A percentile compares a stretch with the other conserved stretches of the same genome.
These are phyloP conservation scores for Monilinia laxa DNA, from an alignment of 2,329 filamentous ascomycete species.

Conservation along the genomic window DNA sequence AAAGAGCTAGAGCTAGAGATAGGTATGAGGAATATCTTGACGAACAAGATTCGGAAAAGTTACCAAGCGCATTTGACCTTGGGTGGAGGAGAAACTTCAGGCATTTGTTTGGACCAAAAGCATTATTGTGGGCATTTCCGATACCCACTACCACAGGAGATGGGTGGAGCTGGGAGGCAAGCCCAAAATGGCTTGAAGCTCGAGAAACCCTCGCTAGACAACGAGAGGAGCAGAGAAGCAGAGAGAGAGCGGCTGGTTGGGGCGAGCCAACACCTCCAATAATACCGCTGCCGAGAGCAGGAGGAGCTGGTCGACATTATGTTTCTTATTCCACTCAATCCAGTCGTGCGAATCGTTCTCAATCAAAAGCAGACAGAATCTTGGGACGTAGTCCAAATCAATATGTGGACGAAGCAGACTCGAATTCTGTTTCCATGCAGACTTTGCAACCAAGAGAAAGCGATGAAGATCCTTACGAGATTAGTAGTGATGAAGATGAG, in stretches of 20 bases:
- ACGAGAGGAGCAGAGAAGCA: conserved; percentile 57
- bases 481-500: conserved; percentile 39
- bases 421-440: conserved; percentile 36
- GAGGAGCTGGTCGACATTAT: conserved; percentile 39
- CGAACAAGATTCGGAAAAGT: conserved; percentile 80
- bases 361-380: conserved; percentile 42
- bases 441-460: conserved; percentile 31
- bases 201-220: conserved; percentile 61
- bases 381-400: conserved; percentile 39
- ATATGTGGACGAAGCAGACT: conserved; percentile 33
- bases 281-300: conserved; percentile 23
- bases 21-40: conserved; percentile 82
- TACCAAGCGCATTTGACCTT: conserved; percentile 92
- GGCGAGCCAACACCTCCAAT: conserved; percentile 43
- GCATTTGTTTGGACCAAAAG: conserved; percentile 77
- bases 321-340: conserved; percentile 30
- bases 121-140: conserved; percentile 74
- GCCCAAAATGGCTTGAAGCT: conserved; percentile 71
- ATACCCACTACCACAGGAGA: conserved; percentile 84
- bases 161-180: conserved; percentile 93
- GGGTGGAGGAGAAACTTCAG: conserved; percentile 76
- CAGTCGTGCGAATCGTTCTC: conserved; percentile 24
- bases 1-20: conserved; percentile 62
- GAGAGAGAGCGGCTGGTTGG: conserved; percentile 69
- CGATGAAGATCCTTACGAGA: conserved; percentile 37